Base-by-base conservation (phyloP, 768 basidiomycete species). In the Paxillus ammoniavirescens region DNA sequence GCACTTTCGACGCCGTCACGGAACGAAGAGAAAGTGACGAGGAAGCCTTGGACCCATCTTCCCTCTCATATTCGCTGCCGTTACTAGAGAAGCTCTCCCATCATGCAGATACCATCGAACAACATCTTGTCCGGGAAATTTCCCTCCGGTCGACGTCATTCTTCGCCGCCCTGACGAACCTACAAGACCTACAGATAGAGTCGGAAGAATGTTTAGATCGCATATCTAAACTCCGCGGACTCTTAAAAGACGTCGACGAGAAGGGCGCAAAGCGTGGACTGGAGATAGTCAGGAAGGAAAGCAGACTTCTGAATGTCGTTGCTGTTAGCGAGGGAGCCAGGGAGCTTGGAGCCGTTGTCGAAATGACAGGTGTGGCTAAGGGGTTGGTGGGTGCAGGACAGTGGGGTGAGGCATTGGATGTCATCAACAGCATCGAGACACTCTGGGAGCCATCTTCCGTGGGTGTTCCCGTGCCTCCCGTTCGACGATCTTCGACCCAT, bases 151-250 rank as follows among this genome's bases (percentile, higher is more conserved):
- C 94, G 0, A 82, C 91, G 1, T 93, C 93, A 1, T 99, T 99
- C 80, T 99, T 98, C 63, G 88, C 95, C 5, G 97, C 97, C 7
- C 82, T 99, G 36, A 82, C 93, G 7, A 99, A 99, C 69, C 77
- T 99, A 8, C 91, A 97, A 63, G 89, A 93, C 57, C 81, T 99
- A 10, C 93, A 94, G 64, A 82, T 89, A 5, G 93, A 97, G 66
- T 95, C 93, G 0, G 82, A 87, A 45, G 80, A 84, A 45, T 95
- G 94, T 63, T 77, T 98, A 6, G 72, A 77, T 42, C 84, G 89
- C 43, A 91, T 98, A 55, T 75, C 80, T 8, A 77, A 82, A 26
- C 77, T 98, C 5, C 89, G 91, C 21, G 65, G 69, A 0, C 79
- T 91, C 47, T 77, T 99, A 12, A 76, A 75, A 41, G 84, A 90